Evolutionary conservation across 169 alveolate species (phyloP).

Genomic region (Miamiensis avidus): DNA sequence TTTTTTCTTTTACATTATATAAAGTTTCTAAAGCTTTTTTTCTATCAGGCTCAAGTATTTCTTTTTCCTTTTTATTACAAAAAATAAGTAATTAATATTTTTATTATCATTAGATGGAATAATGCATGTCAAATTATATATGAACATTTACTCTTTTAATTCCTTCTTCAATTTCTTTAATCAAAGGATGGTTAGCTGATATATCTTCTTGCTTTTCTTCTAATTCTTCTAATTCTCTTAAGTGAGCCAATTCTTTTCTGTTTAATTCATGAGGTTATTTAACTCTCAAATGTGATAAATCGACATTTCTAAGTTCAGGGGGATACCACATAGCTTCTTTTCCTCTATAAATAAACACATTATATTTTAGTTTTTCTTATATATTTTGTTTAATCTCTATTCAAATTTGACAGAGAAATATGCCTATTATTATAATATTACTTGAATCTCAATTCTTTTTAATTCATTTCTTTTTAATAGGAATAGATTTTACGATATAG

Average conservation of each 20-base stretch:
- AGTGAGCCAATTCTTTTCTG: conserved; percentile 30
- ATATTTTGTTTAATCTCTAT: neutral
- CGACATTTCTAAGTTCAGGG: conserved; percentile 43
- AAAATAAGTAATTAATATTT: too few relatives aligned
- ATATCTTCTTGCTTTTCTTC: conserved; percentile 38
- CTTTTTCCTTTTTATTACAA: neutral
- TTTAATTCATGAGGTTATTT: conserved; percentile 35
- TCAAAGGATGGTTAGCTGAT: conserved; percentile 32
- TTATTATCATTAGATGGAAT: too few relatives aligned
- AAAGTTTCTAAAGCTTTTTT: neutral
- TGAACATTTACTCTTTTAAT: neutral
- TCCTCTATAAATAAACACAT: neutral
- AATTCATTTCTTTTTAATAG: neutral
- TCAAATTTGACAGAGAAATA: too few relatives aligned
- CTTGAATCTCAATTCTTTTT: neutral
- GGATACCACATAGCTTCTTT: conserved; percentile 40
- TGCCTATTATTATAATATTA: too few relatives aligned
- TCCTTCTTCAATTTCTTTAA: neutral
- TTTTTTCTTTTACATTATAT: neutral
- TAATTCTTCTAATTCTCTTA: conserved; percentile 22
- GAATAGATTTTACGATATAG: conserved; percentile 15
- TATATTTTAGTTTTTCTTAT: neutral
- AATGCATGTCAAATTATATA: too few relatives aligned
- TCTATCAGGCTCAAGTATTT: neutral
- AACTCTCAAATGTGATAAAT: conserved; percentile 32